Base-by-base conservation (phyloP, 176 grass and related monocot genomes). In the Zizania latifolia region DNA sequence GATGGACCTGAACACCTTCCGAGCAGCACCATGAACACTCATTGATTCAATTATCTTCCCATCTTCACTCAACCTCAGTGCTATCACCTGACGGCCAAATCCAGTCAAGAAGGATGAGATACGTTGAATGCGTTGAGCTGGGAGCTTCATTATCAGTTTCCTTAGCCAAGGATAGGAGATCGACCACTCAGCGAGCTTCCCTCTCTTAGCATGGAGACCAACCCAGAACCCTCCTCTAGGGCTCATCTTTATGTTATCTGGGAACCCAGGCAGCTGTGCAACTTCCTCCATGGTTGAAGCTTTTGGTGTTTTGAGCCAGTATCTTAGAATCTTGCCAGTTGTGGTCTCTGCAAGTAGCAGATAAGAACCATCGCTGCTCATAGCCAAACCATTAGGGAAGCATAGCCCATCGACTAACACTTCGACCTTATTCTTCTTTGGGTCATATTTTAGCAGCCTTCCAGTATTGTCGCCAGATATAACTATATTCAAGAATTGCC, bases 151-250 rank as follows among this genome's bases (percentile, higher is more conserved):
- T 8, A 92, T 14, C 32, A 88, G 0, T 1, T 32, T 45, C 30
- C 78, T 54, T 0, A 86, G 13, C 83, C 83, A 92, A 0, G 66
- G 65, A 37, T 58, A 58, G 12, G 86, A 74, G 0, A 89, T 85
- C 1, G 81, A 65, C 78, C 68, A 82, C 68, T 61, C 53, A 0
- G 70, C 66, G 19, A 89, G 24, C 54, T 80, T 83, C 3, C 86
- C 86, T 21, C 79, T 83, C 80, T 65, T 83, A 1, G 83, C 81
- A 13, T 92, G 86, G 41, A 89, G 29, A 0, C 83, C 80, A 1
- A 89, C 80, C 91, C 82, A 93, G 30, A 84, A 92, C 2, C 89
- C 93, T 17, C 93, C 86, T 65, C 86, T 85, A 2, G 84, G 84
- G 70, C 93, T 90, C 64, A 62, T 68, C 70, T 82, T 85, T 62